A percentile compares a stretch with the other conserved stretches of the same genome.
phyloP scores from a whole-genome alignment of 192 early-diverging fungal genomes.

The Coemansia sp. region DNA sequence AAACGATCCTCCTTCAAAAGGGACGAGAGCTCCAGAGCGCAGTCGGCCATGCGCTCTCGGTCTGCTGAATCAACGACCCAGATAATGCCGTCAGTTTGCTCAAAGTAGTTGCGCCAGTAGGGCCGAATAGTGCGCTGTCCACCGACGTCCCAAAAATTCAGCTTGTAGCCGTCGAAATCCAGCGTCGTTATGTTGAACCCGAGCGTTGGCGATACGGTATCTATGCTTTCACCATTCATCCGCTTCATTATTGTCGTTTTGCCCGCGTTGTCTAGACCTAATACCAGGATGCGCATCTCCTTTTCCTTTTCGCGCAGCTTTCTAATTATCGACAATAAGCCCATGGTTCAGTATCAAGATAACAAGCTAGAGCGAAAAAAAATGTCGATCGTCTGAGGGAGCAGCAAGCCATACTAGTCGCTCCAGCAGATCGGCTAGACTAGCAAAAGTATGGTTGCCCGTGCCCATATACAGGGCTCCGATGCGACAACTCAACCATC shows the following conservation, averaged over 20 bases:
- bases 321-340: slow-evolving; percentile 90
- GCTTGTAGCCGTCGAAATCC: slow-evolving; percentile 66
- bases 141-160: slow-evolving; percentile 97
- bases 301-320: slow-evolving; percentile 92
- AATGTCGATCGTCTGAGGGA: no score
- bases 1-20: slow-evolving; percentile 93
- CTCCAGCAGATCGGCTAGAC: no score
- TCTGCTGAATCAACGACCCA: slow-evolving; percentile 99
- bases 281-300: slow-evolving; percentile 92
- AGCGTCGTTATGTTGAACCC: slow-evolving; percentile 99
- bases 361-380: not conserved
- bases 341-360: slow-evolving; percentile 63
- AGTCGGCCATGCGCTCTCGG: slow-evolving; percentile 76
- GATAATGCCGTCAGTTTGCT: slow-evolving; percentile 95
- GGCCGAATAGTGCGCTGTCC: slow-evolving; percentile 96
- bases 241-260: slow-evolving; percentile 98
- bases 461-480: not conserved
- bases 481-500: no score
- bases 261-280: slow-evolving; percentile 99
- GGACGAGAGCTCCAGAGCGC: slow-evolving; percentile 72
- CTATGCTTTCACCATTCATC: slow-evolving; percentile 91
- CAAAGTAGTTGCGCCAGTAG: slow-evolving; percentile 99
- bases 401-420: no score
- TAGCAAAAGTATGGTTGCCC: no score
- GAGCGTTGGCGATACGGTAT: slow-evolving; percentile 91